These are phyloP conservation scores for Actinomortierella ambigua DNA, from an alignment of 371 early-diverging fungal genomes.

Conservation along the genomic window DNA sequence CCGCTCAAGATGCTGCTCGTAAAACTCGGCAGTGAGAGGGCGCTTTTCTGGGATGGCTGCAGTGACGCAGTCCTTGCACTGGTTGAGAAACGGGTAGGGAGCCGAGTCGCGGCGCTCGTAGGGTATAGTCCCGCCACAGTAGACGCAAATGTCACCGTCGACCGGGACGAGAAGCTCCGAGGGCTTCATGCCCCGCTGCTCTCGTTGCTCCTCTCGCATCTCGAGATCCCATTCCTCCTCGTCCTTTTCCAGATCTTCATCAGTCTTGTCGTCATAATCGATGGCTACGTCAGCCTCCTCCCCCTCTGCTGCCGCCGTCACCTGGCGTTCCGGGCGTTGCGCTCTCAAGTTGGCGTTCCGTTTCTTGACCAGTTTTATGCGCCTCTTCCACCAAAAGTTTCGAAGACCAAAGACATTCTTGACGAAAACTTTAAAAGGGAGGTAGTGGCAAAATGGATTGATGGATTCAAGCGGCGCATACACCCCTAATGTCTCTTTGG, in stretches of 20 bases:
- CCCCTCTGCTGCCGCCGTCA: too few relatives aligned
- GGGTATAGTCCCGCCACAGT: slow-evolving; percentile 15
- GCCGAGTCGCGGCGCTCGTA: slow-evolving; percentile 5
- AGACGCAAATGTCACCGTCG: slow-evolving; percentile 23
- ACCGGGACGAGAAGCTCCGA: slow-evolving; percentile 3
- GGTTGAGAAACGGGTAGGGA: slow-evolving; percentile 8
- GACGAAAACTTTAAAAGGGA: too few relatives aligned
- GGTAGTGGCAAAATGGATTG: too few relatives aligned
- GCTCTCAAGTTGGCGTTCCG: too few relatives aligned
- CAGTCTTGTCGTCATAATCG: slow-evolving; percentile 12
- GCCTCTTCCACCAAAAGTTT: too few relatives aligned
- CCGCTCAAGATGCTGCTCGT: slow-evolving; percentile 3
- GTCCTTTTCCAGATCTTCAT: slow-evolving; percentile 20
- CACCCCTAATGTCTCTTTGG: too few relatives aligned
- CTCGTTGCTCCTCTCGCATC: neutral
- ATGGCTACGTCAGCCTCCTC: too few relatives aligned
- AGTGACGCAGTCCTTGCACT: slow-evolving; percentile 7
- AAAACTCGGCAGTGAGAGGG: neutral
- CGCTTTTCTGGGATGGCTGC: neutral
- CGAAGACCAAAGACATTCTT: too few relatives aligned
- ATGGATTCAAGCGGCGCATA: too few relatives aligned
- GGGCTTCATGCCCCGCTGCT: neutral
- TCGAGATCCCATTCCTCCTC: slow-evolving; percentile 25
- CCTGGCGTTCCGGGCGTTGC: too few relatives aligned
- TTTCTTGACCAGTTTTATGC: too few relatives aligned